These are phyloP conservation scores for Casuarina equisetifolia DNA, from an alignment of 306 rosid species.

Conservation along the genomic window DNA sequence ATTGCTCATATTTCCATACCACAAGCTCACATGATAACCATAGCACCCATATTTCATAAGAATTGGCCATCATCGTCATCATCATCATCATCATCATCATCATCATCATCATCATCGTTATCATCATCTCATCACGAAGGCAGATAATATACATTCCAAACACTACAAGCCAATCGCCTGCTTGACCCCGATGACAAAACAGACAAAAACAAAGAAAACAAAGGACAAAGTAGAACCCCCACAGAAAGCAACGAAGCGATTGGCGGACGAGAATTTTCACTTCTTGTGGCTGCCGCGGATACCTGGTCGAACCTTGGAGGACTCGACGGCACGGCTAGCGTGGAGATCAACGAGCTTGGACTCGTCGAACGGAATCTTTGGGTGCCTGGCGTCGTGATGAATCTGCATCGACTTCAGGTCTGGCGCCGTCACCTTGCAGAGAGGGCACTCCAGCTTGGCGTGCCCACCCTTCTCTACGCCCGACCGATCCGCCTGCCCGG, in stretches of 20 bases:
- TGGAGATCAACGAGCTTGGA: constrained; percentile 60
- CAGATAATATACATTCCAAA: not conserved
- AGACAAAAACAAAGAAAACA: not conserved
- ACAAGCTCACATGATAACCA: not conserved
- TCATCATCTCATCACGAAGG: not conserved
- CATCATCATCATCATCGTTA: not conserved
- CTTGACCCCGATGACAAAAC: not conserved
- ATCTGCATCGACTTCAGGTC: constrained; percentile 93
- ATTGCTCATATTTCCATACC: not conserved
- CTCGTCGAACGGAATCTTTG: constrained; percentile 80
- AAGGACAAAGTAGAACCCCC: not conserved
- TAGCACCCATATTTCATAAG: not conserved
- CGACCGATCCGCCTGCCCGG: constrained; percentile 68
- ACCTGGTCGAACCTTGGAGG: constrained; percentile 72
- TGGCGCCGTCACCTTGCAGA: constrained; percentile 87
- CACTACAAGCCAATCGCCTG: not conserved
- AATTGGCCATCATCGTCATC: not conserved
- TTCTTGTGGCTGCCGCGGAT: constrained; percentile 88
- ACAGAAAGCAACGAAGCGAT: not conserved
- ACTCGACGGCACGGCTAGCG: not conserved
- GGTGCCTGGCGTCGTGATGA: constrained; percentile 90
- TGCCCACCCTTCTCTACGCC: constrained; percentile 86
- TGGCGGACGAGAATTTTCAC: constrained; percentile 22
- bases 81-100: not conserved
- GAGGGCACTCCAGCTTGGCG: constrained; percentile 95